Base-by-base conservation (phyloP, 352 stramenopile genomes). In the Pythium aristosporum region DNA sequence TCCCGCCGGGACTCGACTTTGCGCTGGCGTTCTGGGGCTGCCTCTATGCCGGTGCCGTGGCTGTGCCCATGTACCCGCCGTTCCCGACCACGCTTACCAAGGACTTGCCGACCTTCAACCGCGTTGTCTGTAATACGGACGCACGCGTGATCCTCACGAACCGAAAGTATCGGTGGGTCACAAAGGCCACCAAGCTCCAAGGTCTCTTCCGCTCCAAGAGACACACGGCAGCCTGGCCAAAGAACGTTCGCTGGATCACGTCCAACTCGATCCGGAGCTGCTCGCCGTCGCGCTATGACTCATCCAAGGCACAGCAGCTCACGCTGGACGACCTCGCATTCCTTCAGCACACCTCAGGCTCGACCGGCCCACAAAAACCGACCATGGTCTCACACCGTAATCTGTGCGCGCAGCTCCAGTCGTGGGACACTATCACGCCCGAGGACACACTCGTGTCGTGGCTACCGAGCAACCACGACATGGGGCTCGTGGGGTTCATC, bases 391-490 rank as follows among this genome's bases (percentile, higher is more conserved):
- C 96, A 2, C 96, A 99, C 73, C 80, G 78, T 2, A 99, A 99
- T 71, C 68, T 99, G 32, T 0, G 81, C 98, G 5, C 94, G 98
- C 16, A 94, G 57, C 57, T 94, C 28, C 84, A 88, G 72, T 91
- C 82, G 18, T 92, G 82, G 82, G 79, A 89, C 37, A 87, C 71
- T 32, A 89, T 92, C 37, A 36, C 72, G 20, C 59, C 70, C 2
- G 72, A 71, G 0, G 86, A 94, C 47, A 90, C 80, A 30, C 67
- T 94, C 52, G 96, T 98, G 6, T 98, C 91, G 23, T 99, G 98
- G 98, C 79, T 99, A 11, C 98, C 98, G 9, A 96, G 99, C 78
- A 99, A 99, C 76, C 98, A 99, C 74, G 98, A 99, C 77, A 99
- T 99, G 98, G 98, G 98, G 10, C 88, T 99, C 25, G 99, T 99